Percentiles rank a stretch among this genome's conserved stretches.
phyloP scores from a whole-genome alignment of 2,329 filamentous ascomycete genomes.

The Pseudopithomyces chartarum region DNA sequence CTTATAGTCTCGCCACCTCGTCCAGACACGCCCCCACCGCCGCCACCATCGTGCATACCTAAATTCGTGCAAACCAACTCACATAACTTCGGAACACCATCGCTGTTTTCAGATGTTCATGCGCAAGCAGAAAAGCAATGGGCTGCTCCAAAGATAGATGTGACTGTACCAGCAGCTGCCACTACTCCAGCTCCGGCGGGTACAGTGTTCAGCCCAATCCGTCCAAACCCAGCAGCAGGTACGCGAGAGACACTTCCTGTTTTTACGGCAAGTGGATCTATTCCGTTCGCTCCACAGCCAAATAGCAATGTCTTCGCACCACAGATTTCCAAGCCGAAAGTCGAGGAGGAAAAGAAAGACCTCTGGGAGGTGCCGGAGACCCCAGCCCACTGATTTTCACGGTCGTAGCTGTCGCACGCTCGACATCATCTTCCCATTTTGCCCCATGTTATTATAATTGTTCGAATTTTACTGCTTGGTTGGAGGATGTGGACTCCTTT shows the following conservation, averaged over 20 bases:
- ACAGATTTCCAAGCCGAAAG: constrained; percentile 3
- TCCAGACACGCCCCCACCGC: constrained; percentile 45
- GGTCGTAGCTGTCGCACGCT: too few relatives aligned
- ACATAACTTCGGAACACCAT: constrained; percentile 21
- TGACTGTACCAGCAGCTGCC: constrained; percentile 6
- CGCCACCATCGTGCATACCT: constrained; percentile 37
- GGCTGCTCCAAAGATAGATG: constrained; percentile 38
- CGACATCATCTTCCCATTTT: too few relatives aligned
- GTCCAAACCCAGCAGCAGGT: constrained; percentile 34
- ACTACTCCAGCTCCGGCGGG: background rate
- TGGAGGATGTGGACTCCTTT: background rate
- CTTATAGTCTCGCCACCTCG: constrained; percentile 34
- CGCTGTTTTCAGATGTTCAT: constrained; percentile 17
- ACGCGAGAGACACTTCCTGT: constrained; percentile 54
- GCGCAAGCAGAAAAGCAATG: constrained; percentile 32
- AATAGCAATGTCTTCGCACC: constrained; percentile 18
- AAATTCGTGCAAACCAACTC: constrained; percentile 41
- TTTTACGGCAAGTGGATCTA: constrained; percentile 50
- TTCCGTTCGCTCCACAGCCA: constrained; percentile 37
- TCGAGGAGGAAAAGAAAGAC: constrained; percentile 21
- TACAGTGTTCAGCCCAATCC: background rate
- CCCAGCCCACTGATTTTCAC: constrained; percentile 32
- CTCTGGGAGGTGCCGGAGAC: constrained; percentile 56
- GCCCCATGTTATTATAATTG: background rate
- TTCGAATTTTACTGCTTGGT: background rate